Percentiles rank a stretch among this genome's conserved stretches.
phyloP scores from a whole-genome alignment of 331 rosid species.

The Erythrophleum ivorense region DNA sequence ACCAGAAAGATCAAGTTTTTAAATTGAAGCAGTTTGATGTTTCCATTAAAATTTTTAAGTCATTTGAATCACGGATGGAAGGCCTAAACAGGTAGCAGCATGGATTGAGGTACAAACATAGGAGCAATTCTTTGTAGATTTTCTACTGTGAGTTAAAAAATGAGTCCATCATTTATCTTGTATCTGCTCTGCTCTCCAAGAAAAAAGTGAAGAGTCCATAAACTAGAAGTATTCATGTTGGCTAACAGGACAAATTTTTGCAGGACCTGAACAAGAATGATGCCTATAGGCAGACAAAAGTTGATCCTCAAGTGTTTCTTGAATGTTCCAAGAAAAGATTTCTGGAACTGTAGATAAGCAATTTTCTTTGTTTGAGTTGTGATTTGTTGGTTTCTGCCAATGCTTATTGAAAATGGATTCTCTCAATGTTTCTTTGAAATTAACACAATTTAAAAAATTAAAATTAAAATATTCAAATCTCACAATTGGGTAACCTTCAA shows the following conservation, averaged over 20 bases:
- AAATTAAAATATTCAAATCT: too few relatives aligned
- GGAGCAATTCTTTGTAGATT: not conserved
- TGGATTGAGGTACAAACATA: conserved; percentile 60
- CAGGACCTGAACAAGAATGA: conserved; percentile 58
- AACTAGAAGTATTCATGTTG: not conserved
- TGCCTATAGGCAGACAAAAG: conserved; percentile 60
- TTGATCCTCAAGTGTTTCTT: conserved; percentile 45
- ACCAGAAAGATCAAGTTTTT: conserved; percentile 45
- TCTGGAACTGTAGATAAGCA: not conserved
- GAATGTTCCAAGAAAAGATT: conserved; percentile 33
- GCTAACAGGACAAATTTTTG: not conserved
- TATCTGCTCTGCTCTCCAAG: too few relatives aligned
- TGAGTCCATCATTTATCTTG: too few relatives aligned
- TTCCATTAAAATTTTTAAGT: not conserved
- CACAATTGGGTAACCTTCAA: not conserved
- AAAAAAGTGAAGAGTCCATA: too few relatives aligned
- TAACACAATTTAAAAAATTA: too few relatives aligned
- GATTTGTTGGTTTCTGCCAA: too few relatives aligned
- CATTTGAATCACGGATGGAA: conserved; percentile 51
- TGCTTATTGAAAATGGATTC: too few relatives aligned
- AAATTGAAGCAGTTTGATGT: not conserved
- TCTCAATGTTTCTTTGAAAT: too few relatives aligned
- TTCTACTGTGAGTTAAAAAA: not conserved
- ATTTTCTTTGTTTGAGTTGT: not conserved
- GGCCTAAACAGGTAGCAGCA: conserved; percentile 56